A percentile compares a stretch with the other conserved stretches of the same genome.
Evolutionary conservation across 345 rosid species (phyloP).

Genomic region (Pistacia atlantica): DNA sequence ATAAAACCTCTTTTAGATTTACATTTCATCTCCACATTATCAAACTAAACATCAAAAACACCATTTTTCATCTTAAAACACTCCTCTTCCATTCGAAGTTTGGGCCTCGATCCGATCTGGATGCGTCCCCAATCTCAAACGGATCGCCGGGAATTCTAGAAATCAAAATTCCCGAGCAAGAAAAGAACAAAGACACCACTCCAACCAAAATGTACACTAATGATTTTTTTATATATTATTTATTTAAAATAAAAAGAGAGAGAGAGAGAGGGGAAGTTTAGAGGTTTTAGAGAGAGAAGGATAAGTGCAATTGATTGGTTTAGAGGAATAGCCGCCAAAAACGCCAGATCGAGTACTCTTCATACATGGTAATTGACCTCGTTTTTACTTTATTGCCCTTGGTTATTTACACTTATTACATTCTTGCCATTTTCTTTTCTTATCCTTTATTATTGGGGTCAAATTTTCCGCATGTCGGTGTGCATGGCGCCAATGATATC

Average conservation of each 20-base stretch:
- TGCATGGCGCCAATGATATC: no score
- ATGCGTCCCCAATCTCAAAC: neutral
- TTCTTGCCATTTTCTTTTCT: neutral
- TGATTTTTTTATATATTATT: neutral
- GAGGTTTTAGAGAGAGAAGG: neutral
- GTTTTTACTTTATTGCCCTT: neutral
- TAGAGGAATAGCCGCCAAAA: conserved; percentile 32
- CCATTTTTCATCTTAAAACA: no score
- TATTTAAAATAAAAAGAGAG: neutral
- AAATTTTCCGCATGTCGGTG: no score
- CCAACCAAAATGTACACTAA: neutral
- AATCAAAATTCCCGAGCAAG: neutral
- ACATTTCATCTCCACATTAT: neutral
- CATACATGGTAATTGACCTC: neutral
- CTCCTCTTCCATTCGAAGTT: neutral
- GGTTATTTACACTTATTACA: neutral
- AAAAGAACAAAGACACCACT: neutral
- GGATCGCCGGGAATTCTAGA: conserved; percentile 14
- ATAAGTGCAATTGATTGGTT: neutral
- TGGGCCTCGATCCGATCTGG: conserved; percentile 23
- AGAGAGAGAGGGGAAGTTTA: neutral
- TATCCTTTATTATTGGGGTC: no score
- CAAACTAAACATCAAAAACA: neutral
- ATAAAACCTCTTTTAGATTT: conserved; percentile 5
- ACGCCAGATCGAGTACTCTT: conserved; percentile 21